Percentiles rank a stretch among this genome's conserved stretches.
Evolutionary conservation across 2,329 filamentous ascomycete genomes (phyloP).

Genomic region (Pyricularia pennisetigena): DNA sequence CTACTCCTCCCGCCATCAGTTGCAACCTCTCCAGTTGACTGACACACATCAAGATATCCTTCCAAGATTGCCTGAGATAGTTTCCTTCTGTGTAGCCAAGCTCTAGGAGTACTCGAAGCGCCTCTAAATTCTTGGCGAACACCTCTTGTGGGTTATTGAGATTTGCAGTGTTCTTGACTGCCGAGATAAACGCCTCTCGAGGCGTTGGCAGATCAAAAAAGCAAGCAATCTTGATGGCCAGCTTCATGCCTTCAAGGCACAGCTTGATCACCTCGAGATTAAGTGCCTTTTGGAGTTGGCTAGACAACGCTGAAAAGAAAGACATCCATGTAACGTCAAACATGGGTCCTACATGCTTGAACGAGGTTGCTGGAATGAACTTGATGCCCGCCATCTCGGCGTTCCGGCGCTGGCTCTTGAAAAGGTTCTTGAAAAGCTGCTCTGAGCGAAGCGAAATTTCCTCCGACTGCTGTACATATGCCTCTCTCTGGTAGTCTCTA

Average conservation of each 20-base stretch:
- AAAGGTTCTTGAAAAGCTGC: slow-evolving; percentile 87
- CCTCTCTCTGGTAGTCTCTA: slow-evolving; percentile 83
- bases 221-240: slow-evolving; percentile 88
- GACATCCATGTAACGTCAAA: slow-evolving; percentile 99
- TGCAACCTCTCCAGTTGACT: slow-evolving; percentile 94
- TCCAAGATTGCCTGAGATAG: slow-evolving; percentile 80
- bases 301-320: slow-evolving; percentile 88
- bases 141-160: slow-evolving; percentile 94
- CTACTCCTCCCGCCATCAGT: slow-evolving; percentile 87
- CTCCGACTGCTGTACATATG: slow-evolving; percentile 89
- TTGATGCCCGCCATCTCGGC: slow-evolving; percentile 57
- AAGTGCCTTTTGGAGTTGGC: slow-evolving; percentile 85
- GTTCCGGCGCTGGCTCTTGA: slow-evolving; percentile 79
- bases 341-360: slow-evolving; percentile 94
- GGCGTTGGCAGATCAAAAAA: slow-evolving; percentile 90
- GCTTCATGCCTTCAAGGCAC: slow-evolving; percentile 90
- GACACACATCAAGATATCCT: slow-evolving; percentile 88
- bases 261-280: slow-evolving; percentile 87
- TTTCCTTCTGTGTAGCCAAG: slow-evolving; percentile 91
- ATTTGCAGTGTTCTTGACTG: slow-evolving; percentile 87
- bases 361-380: slow-evolving; percentile 90
- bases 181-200: slow-evolving; percentile 87
- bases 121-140: slow-evolving; percentile 92
- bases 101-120: slow-evolving; percentile 82
- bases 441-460: slow-evolving; percentile 68